Conservation (phyloP, 2,329 filamentous ascomycete species). For the Epichloe baconii region DNA sequence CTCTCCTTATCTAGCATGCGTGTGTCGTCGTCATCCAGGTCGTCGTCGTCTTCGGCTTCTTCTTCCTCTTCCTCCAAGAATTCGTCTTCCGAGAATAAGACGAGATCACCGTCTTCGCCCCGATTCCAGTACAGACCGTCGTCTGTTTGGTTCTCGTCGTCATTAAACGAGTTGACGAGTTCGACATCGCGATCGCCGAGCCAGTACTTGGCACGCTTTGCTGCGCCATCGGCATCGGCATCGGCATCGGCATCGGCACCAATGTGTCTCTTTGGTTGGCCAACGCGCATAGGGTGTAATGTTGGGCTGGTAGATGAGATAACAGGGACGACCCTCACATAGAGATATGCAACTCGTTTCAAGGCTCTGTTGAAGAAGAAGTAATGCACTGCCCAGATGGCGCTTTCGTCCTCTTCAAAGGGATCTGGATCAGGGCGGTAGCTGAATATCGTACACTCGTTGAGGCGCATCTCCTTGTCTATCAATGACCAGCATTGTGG, state of each 20-base stretch:
- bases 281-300: slow-evolving; percentile 21
- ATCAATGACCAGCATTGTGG: slow-evolving; percentile 85
- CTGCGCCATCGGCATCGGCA: slow-evolving; percentile 21
- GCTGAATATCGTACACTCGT: slow-evolving; percentile 78
- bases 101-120: slow-evolving; percentile 44
- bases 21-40: slow-evolving; percentile 31
- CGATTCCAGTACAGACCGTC: slow-evolving; percentile 45
- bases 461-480: slow-evolving; percentile 86
- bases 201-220: slow-evolving; percentile 80
- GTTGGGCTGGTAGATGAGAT: slow-evolving; percentile 50
- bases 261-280: slow-evolving; percentile 14
- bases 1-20: slow-evolving; percentile 32
- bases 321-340: slow-evolving; percentile 76
- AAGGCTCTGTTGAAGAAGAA: slow-evolving; percentile 93
- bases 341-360: slow-evolving; percentile 89
- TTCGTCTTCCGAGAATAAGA: slow-evolving; percentile 38
- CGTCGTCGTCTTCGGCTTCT: slow-evolving; percentile 24
- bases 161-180: slow-evolving; percentile 29
- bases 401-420: slow-evolving; percentile 81
- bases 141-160: slow-evolving; percentile 35
- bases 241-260: slow-evolving; percentile 24
- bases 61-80: slow-evolving; percentile 29
- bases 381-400: slow-evolving; percentile 91
- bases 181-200: slow-evolving; percentile 54
- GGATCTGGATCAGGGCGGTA: slow-evolving; percentile 84